Evolutionary conservation across 225 moss, liverwort and hornwort genomes (phyloP).

Genomic region (Anthoceros angustus): DNA sequence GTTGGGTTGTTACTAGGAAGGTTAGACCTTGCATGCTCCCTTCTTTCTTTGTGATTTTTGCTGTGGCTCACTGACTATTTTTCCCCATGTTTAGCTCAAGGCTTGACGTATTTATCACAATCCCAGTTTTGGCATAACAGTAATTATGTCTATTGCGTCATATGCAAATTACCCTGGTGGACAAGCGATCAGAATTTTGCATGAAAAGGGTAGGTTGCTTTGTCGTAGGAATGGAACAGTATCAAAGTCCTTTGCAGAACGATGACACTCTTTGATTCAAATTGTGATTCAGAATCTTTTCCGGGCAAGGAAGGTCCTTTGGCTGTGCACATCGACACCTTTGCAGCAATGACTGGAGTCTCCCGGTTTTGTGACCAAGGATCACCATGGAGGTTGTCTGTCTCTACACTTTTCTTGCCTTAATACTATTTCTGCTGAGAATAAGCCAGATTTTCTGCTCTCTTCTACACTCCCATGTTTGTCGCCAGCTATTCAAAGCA

Average conservation of each 20-base stretch:
- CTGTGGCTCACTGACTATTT: background rate
- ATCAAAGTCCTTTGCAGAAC: background rate
- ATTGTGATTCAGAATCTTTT: conserved; percentile 21
- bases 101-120: background rate
- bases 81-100: background rate
- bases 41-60: background rate
- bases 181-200: conserved; percentile 60
- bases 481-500: conserved; percentile 70
- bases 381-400: conserved; percentile 51
- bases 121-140: conserved; percentile 44
- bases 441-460: background rate
- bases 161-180: conserved; percentile 95
- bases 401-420: background rate
- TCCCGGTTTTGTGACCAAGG: conserved; percentile 71
- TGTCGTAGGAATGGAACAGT: background rate
- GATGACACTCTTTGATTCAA: background rate
- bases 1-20: conserved; percentile 35
- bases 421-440: background rate
- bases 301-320: conserved; percentile 19
- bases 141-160: conserved; percentile 74
- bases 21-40: conserved; percentile 13
- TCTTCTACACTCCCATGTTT: background rate
- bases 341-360: conserved; percentile 89
- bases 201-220: conserved; percentile 37
- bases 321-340: conserved; percentile 53